A percentile compares a stretch with the other conserved stretches of the same genome.
phyloP scores from a whole-genome alignment of 257 asterid species.

The Anisodus tanguticus region DNA sequence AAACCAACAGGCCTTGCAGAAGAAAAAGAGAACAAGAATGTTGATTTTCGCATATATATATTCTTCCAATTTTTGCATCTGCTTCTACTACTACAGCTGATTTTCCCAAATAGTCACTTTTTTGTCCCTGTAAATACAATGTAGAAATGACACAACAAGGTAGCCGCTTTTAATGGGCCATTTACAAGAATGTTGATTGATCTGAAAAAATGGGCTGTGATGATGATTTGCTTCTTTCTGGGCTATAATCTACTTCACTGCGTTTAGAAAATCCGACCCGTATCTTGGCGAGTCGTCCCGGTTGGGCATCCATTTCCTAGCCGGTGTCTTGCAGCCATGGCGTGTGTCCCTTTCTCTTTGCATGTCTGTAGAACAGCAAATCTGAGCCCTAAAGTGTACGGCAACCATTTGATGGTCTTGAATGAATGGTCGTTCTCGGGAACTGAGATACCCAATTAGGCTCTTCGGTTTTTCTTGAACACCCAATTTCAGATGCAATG shows the following conservation, averaged over 20 bases:
- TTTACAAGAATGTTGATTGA: background rate
- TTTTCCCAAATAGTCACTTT: background rate
- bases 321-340: background rate
- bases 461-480: too few species aligned
- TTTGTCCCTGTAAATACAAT: background rate
- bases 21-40: background rate
- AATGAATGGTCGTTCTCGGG: background rate
- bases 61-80: background rate
- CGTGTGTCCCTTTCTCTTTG: too few species aligned
- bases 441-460: background rate
- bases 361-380: too few species aligned
- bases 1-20: background rate
- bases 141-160: conserved; percentile 3
- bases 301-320: background rate
- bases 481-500: background rate
- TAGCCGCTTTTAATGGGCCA: background rate
- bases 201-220: conserved; percentile 27
- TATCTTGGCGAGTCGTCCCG: conserved; percentile 42
- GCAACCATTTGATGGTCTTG: background rate
- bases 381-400: too few species aligned
- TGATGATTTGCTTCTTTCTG: conserved; percentile 21
- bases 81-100: conserved; percentile 10
- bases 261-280: conserved; percentile 27
- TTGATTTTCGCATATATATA: background rate
- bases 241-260: background rate